Percentiles rank a stretch among this genome's conserved stretches.
Evolutionary conservation across 2,329 filamentous ascomycete species (phyloP).

Genomic region (Phaeosphaeria sp.): DNA sequence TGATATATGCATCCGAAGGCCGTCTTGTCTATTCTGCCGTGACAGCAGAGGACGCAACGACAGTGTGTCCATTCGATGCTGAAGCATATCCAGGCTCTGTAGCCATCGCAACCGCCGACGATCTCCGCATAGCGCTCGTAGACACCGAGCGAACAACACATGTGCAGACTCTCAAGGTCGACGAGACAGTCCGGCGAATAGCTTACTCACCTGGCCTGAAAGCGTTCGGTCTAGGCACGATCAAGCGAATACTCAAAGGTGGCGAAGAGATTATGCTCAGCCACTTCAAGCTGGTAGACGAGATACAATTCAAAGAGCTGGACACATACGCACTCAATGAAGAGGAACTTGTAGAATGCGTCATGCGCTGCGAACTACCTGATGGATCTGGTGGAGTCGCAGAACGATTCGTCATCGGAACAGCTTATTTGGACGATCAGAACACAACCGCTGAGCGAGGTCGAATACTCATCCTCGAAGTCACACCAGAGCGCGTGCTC

Average conservation of each 20-base stretch:
- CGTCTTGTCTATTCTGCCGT: slow-evolving; percentile 92
- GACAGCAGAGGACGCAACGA: slow-evolving; percentile 83
- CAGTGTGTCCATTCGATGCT: slow-evolving; percentile 82
- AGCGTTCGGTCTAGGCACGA: slow-evolving; percentile 86
- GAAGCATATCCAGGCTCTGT: slow-evolving; percentile 82
- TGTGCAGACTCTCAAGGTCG: slow-evolving; percentile 78
- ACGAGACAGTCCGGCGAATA: slow-evolving; percentile 84
- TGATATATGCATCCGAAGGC: slow-evolving; percentile 90
- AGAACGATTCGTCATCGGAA: slow-evolving; percentile 91
- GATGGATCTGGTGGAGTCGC: slow-evolving; percentile 63
- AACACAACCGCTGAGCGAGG: slow-evolving; percentile 64
- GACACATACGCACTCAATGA: slow-evolving; percentile 71
- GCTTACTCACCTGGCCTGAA: slow-evolving; percentile 82
- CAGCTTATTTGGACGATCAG: slow-evolving; percentile 75
- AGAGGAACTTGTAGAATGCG: slow-evolving; percentile 82
- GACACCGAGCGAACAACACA: slow-evolving; percentile 89
- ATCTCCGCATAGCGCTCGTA: slow-evolving; percentile 80
- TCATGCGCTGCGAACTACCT: slow-evolving; percentile 77
- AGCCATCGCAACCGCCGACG: slow-evolving; percentile 76
- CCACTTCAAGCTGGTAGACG: slow-evolving; percentile 88
- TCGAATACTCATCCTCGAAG: slow-evolving; percentile 83
- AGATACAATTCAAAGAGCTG: slow-evolving; percentile 82
- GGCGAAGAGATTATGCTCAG: slow-evolving; percentile 79
- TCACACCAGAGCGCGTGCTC: slow-evolving; percentile 75
- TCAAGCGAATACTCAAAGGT: slow-evolving; percentile 73